Evolutionary conservation across 2,329 filamentous ascomycete genomes (phyloP), one percentile per base, ranked within the genome.

Genomic region (Chaetomium globosum): DNA sequence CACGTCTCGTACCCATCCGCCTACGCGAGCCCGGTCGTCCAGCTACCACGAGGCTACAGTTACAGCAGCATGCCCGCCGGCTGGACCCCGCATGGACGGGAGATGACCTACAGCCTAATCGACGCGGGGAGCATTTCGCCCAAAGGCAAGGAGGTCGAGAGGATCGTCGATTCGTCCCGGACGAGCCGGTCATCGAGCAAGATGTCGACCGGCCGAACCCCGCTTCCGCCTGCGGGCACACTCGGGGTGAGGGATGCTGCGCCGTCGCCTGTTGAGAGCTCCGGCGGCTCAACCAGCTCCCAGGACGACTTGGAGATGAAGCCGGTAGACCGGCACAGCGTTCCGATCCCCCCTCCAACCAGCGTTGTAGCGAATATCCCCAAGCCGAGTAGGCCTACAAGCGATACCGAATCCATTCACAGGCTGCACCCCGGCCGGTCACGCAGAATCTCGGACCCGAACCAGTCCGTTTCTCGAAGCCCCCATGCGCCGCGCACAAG

Each of bases 1-100:
- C 76, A 79, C 66, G 79, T 81, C 43, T 80, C 81, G 6, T 84
- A 81, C 65, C 80, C 81, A 4, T 74, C 77, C 12, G 74, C 76
- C 51, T 76, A 80, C 63, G 74, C 75, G 39, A 78, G 70, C 43
- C 80, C 80, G 19, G 70, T 78, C 52, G 74, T 77, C 7, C 74
- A 75, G 19, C 66, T 81, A 56, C 79, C 80, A 9, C 77, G 77
- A 52, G 75, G 78, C 26, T 79, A 82, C 71, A 82, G 80, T 70
- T 80, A 79, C 70, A 77, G 72, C 68, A 78, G 77, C 68, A 73
- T 79, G 31, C 75, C 78, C 0, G 71, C 74, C n/a, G 71, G 69
- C 1, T 77, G 74, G 72, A 70, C 67, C 54, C 70, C 73, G 26
- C 71, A 72, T 26, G 71, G 67, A 52, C 74, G 72, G 19, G 75